Percentiles rank a stretch among this genome's conserved stretches.
Conservation (phyloP, 305 asterid genomes). For the Fraxinus xanthoxyloides region DNA sequence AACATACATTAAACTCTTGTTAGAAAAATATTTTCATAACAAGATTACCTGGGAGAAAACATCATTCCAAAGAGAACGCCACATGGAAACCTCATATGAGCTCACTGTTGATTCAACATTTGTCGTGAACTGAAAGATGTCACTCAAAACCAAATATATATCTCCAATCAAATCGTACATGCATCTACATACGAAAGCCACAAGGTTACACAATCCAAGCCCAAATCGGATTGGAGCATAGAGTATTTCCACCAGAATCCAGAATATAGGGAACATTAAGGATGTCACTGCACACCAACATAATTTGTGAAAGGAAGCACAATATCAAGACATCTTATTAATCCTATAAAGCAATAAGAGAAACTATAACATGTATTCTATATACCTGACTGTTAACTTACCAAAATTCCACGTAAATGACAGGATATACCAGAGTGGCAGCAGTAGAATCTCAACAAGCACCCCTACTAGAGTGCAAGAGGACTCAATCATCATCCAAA, state of each 20-base stretch:
- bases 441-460: slow-evolving; percentile 55
- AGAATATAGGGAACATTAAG: slow-evolving; percentile 67
- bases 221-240: slow-evolving; percentile 77
- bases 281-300: slow-evolving; percentile 49
- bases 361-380: neutral
- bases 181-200: slow-evolving; percentile 42
- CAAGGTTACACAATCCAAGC: slow-evolving; percentile 50
- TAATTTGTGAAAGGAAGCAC: neutral
- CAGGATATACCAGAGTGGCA: slow-evolving; percentile 67
- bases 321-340: slow-evolving; percentile 3
- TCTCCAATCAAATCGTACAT: slow-evolving; percentile 45
- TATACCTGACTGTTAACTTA: slow-evolving; percentile 31
- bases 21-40: slow-evolving; percentile 10
- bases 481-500: slow-evolving; percentile 65
- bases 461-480: slow-evolving; percentile 52
- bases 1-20: slow-evolving; percentile 11
- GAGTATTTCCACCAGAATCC: slow-evolving; percentile 66
- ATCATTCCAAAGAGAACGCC: slow-evolving; percentile 96
- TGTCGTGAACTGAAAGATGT: slow-evolving; percentile 58
- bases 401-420: slow-evolving; percentile 58
- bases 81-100: slow-evolving; percentile 66
- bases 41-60: slow-evolving; percentile 79
- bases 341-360: neutral
- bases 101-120: slow-evolving; percentile 71
- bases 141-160: slow-evolving; percentile 50